Base-by-base conservation (phyloP, 306 rosid species). In the Inga oerstediana region DNA sequence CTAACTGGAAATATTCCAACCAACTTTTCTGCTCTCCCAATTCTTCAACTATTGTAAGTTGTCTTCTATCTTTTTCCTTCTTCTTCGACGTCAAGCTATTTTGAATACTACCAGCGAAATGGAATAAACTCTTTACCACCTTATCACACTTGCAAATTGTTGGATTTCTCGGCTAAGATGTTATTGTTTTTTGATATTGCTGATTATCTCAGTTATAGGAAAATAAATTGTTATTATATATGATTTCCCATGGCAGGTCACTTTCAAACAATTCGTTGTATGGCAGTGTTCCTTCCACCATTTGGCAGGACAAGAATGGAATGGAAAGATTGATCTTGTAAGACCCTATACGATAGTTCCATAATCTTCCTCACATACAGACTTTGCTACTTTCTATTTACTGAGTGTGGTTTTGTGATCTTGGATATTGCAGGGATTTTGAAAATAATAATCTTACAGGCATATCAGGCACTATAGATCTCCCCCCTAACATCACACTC, bases 41-140 rank as follows among this genome's bases (percentile, higher is more conserved):
- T 1, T 46, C 97, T 94, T 89, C 99, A 97, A 82, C 86, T 20
- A 79, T 81, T 97, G 98, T 97, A 84, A 92, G 98, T 68, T 78
- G 10, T 32, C 34, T 32, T 32, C 34, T 3, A 32, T 17, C 41
- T 52, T 58, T 65, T 67, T 81, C 35, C 52, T 22, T n/a, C 65
- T 59, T 59, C 52, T 76, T 49, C 74, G 67, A 79, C 67, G 15
- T 46, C 74, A 10, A 73, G 8, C 39, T 72, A 49, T 82, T 22
- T 45, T 64, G 12, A 49, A 43, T 65, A 35, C 16, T 64, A 77
- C 75, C 45, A 71, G 62, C 71, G 66, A 74, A 74, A 78, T 10
- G 19, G 22, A 52, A 78, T 44, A 62, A 54, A 66, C 81, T 73
- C 64, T 13, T 5, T 39, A n/a, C 32, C 58, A 48, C 69, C 78